Evolutionary conservation across 805 yeast genomes (phyloP).

Genomic region (Diddensiella caesifluorescens): DNA sequence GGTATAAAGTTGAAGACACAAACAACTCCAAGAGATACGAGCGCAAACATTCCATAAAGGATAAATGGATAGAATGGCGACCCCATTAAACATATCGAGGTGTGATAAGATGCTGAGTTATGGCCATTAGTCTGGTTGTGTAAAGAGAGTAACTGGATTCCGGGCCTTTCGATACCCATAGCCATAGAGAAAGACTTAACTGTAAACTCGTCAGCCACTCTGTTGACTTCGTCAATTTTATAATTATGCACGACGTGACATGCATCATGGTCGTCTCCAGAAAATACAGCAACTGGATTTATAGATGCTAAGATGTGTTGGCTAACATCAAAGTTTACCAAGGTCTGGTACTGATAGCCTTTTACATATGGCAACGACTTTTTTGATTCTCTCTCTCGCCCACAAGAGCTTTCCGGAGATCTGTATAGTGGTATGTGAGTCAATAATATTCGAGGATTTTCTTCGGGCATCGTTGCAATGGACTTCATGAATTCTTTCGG

Average conservation of each 20-base stretch:
- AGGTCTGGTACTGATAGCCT: conserved; percentile 89
- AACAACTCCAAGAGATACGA: conserved; percentile 7
- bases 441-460: conserved; percentile 59
- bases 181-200: conserved; percentile 91
- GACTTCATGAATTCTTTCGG: conserved; percentile 50
- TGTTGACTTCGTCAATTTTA: conserved; percentile 15
- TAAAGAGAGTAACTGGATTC: conserved; percentile 74
- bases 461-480: conserved; percentile 25
- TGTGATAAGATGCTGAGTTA: conserved; percentile 15
- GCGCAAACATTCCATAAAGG: conserved; percentile 23
- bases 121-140: conserved; percentile 10
- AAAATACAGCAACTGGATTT: conserved; percentile 64
- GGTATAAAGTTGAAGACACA: conserved; percentile 8
- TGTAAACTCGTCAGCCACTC: conserved; percentile 63
- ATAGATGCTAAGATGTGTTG: conserved; percentile 52
- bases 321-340: conserved; percentile 58
- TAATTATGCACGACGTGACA: conserved; percentile 66
- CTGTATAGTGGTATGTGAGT: conserved; percentile 88
- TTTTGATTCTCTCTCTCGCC: conserved; percentile 65
- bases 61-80: conserved; percentile 30
- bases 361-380: conserved; percentile 59
- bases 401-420: conserved; percentile 59
- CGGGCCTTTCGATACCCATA: conserved; percentile 82
- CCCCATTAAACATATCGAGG: conserved; percentile 30
- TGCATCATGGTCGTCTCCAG: conserved; percentile 97